Conservation (phyloP, 345 rosid genomes). For the Lepidium didymum region DNA sequence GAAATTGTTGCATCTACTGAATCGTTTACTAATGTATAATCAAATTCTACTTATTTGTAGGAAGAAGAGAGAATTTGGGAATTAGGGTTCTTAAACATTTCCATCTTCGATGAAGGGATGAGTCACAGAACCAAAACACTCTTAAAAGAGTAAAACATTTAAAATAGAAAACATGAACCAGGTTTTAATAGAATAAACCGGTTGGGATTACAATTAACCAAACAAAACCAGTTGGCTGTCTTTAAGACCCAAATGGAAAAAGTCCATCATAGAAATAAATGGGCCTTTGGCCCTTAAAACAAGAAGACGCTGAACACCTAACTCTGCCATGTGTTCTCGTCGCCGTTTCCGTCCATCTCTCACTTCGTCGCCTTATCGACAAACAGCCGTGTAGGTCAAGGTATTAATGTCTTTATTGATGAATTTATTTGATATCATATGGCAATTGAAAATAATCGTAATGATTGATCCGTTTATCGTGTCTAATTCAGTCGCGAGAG, state of each 20-base stretch:
- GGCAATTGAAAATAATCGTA: background rate
- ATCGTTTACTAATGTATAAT: no score
- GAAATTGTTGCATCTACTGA: no score
- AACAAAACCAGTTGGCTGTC: no score
- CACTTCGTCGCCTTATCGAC: background rate
- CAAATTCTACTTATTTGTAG: no score
- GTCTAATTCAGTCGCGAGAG: background rate
- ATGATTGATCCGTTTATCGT: background rate
- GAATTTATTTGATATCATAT: background rate
- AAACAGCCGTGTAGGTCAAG: background rate
- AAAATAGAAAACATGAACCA: no score
- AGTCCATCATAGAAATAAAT: background rate
- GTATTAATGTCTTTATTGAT: background rate
- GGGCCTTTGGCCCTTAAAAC: background rate
- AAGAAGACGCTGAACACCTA: background rate
- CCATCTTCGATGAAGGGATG: no score
- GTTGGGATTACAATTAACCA: no score
- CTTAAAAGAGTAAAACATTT: no score
- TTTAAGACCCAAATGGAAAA: background rate
- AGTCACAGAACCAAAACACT: no score
- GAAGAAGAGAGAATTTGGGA: no score
- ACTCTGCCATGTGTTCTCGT: background rate
- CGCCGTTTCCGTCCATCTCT: background rate
- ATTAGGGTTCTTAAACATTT: no score
- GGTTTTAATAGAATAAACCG: no score